phyloP scores from a whole-genome alignment of 176 grass and related monocot species.

The Juncus inflexus region DNA sequence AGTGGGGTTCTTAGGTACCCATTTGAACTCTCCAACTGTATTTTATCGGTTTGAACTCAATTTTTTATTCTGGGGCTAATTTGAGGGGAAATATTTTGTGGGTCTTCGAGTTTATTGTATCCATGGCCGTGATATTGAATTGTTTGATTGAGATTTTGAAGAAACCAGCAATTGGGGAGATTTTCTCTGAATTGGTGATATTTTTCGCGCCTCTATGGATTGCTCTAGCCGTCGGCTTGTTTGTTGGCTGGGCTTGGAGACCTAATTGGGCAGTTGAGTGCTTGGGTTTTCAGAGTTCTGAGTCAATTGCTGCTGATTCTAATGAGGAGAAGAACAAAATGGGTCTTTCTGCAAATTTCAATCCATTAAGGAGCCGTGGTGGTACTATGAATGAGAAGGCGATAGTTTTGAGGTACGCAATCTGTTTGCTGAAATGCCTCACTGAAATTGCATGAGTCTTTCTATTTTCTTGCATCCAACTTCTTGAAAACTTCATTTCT shows the following conservation, averaged over 20 bases:
- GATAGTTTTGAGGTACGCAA: slow-evolving; percentile 34
- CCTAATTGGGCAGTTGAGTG: slow-evolving; percentile 52
- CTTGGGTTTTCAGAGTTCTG: slow-evolving; percentile 1
- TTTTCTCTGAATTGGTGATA: slow-evolving; percentile 45
- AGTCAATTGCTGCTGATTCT: neutral
- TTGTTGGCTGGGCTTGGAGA: slow-evolving; percentile 84
- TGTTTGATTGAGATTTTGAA: slow-evolving; percentile 39
- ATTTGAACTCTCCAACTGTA: slow-evolving; percentile 6
- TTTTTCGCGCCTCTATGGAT: slow-evolving; percentile 63
- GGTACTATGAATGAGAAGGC: neutral
- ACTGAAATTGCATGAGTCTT: neutral
- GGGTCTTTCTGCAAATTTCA: neutral
- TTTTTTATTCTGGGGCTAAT: neutral
- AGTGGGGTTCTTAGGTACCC: slow-evolving; percentile 12
- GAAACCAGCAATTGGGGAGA: slow-evolving; percentile 41
- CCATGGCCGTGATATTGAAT: slow-evolving; percentile 58
- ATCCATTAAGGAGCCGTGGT: neutral
- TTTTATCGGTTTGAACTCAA: slow-evolving; percentile 3
- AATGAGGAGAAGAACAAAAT: slow-evolving; percentile 7
- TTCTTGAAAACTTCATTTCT: neutral
- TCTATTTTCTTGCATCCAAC: neutral
- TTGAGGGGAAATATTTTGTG: neutral
- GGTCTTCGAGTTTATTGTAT: neutral
- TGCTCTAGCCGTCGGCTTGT: slow-evolving; percentile 53
- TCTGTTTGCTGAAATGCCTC: neutral